phyloP scores from a whole-genome alignment of 2,329 filamentous ascomycete genomes.

The Erysiphe pulchra region DNA sequence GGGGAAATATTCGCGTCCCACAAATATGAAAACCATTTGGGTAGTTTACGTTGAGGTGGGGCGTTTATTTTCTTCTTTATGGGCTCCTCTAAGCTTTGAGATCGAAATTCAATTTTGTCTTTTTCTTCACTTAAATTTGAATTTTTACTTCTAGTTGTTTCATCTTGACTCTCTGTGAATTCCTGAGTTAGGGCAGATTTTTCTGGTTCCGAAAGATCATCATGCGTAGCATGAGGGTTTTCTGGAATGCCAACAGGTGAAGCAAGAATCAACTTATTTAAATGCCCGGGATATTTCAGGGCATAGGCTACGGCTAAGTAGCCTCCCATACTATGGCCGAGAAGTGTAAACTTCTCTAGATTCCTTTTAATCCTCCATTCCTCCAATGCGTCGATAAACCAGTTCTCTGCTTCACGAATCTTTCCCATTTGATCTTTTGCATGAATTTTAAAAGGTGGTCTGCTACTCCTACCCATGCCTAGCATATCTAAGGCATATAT shows the following conservation, averaged over 20 bases:
- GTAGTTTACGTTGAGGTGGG: slow-evolving; percentile 27
- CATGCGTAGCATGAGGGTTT: slow-evolving; percentile 68
- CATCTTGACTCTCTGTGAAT: slow-evolving; percentile 48
- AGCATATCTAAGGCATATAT: slow-evolving; percentile 86
- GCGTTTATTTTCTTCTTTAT: slow-evolving; percentile 13
- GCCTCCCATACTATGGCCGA: slow-evolving; percentile 81
- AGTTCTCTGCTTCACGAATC: slow-evolving; percentile 72
- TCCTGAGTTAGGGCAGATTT: slow-evolving; percentile 53
- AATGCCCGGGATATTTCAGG: slow-evolving; percentile 75
- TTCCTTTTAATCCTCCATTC: slow-evolving; percentile 81
- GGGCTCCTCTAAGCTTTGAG: slow-evolving; percentile 17
- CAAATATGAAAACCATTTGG: slow-evolving; percentile 72
- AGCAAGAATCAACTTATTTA: slow-evolving; percentile 90
- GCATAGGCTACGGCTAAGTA: slow-evolving; percentile 92
- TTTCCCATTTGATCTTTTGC: slow-evolving; percentile 59
- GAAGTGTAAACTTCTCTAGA: slow-evolving; percentile 76
- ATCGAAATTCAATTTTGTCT: slow-evolving; percentile 22
- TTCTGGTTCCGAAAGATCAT: slow-evolving; percentile 52
- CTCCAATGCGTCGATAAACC: slow-evolving; percentile 89
- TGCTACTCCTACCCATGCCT: slow-evolving; percentile 73
- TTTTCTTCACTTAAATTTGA: slow-evolving; percentile 7
- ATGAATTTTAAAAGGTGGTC: slow-evolving; percentile 62
- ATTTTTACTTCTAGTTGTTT: slow-evolving; percentile 10
- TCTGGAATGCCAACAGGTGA: slow-evolving; percentile 88
- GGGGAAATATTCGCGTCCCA: slow-evolving; percentile 96